A percentile compares a stretch with the other conserved stretches of the same genome.
These are phyloP conservation scores for Fusarium pseudograminearum DNA, from an alignment of 2,329 filamentous ascomycete species.

Conservation along the genomic window DNA sequence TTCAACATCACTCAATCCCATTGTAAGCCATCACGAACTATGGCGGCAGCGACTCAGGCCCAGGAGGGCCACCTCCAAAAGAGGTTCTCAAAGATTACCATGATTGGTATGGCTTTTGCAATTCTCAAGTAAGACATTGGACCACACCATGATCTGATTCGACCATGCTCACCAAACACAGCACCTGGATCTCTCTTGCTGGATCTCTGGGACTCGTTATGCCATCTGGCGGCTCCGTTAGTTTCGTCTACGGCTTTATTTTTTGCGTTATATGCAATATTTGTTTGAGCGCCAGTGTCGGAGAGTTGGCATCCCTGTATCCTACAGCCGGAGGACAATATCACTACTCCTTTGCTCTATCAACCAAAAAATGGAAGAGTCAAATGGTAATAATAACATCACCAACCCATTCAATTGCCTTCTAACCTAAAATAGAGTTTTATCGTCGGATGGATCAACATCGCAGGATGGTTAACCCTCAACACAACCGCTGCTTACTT, in stretches of 20 bases:
- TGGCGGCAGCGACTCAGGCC: conserved; percentile 10
- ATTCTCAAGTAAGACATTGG: conserved; percentile 54
- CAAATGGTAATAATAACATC: conserved; percentile 46
- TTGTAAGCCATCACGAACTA: neutral
- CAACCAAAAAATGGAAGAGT: conserved; percentile 55
- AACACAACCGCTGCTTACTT: conserved; percentile 60
- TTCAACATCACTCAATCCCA: neutral
- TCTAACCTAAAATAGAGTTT: conserved; percentile 52
- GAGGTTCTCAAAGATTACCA: conserved; percentile 43
- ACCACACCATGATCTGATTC: neutral
- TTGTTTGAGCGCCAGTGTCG: conserved; percentile 36
- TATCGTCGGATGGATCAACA: conserved; percentile 59
- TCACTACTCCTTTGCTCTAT: conserved; percentile 58
- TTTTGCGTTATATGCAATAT: conserved; percentile 41
- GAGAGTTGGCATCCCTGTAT: conserved; percentile 40
- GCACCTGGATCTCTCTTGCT: conserved; percentile 54
- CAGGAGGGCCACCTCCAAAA: conserved; percentile 41
- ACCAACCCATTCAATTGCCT: accelerated
- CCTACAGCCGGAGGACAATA: conserved; percentile 53
- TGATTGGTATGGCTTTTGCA: conserved; percentile 56
- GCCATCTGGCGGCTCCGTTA: conserved; percentile 57
- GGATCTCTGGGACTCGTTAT: conserved; percentile 58
- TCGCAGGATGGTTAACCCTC: conserved; percentile 59
- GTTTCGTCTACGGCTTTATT: conserved; percentile 56
- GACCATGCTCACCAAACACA: conserved; percentile 13